Evolutionary conservation across 768 basidiomycete species (phyloP).

Genomic region (Lyophyllum semitale): DNA sequence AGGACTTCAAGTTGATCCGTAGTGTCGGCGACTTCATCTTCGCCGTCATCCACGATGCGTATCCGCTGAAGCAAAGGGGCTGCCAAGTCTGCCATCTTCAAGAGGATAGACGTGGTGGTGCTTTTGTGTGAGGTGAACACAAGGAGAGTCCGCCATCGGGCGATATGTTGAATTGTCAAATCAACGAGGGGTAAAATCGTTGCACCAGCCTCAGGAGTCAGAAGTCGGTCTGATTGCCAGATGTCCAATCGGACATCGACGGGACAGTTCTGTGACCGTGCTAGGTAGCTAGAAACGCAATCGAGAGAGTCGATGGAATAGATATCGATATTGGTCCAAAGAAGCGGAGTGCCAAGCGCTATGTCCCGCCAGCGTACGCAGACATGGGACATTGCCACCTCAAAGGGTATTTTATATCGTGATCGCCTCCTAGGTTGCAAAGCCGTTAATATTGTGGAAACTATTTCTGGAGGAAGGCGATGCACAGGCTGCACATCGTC

Average conservation of each 20-base stretch:
- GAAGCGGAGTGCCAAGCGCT: conserved; percentile 32
- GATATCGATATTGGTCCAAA: conserved; percentile 42
- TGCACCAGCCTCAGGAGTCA: conserved; percentile 3
- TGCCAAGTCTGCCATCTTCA: conserved; percentile 16
- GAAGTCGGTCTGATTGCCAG: conserved; percentile 25
- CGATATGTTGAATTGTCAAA: conserved; percentile 18
- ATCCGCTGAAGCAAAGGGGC: conserved; percentile 30
- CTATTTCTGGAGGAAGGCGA: conserved; percentile 31
- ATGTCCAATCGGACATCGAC: conserved; percentile 33
- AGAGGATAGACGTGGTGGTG: conserved; percentile 24
- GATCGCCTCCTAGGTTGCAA: conserved; percentile 22
- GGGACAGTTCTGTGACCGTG: conserved; percentile 28
- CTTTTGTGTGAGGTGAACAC: conserved; percentile 24
- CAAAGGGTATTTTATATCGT: conserved; percentile 27
- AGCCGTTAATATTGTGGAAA: conserved; percentile 28
- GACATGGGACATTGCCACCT: conserved; percentile 44
- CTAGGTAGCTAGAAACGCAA: conserved; percentile 26
- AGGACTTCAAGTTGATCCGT: background rate
- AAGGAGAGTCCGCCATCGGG: conserved; percentile 28
- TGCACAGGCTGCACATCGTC: conserved; percentile 8
- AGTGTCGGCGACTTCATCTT: background rate
- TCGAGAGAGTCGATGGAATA: conserved; percentile 26
- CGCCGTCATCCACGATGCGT: conserved; percentile 16
- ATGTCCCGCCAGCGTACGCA: conserved; percentile 41
- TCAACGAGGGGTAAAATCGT: conserved; percentile 16